Conservation (phyloP, 2,329 filamentous ascomycete genomes). For the Plenodomus tracheiphilus region DNA sequence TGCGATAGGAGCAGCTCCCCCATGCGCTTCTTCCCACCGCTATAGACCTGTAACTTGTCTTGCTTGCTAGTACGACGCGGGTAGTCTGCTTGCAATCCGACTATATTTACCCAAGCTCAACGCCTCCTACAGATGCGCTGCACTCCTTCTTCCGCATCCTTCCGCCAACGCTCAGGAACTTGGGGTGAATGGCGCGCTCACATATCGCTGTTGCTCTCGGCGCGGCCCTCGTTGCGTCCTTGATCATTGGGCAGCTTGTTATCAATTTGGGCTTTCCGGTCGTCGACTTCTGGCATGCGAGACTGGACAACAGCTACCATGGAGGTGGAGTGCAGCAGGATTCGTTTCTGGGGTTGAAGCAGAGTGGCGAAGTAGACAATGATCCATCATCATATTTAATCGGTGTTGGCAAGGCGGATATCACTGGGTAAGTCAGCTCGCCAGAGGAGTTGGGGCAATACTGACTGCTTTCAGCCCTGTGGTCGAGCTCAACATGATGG, state of each 20-base stretch:
- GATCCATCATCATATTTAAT: conserved; percentile 61
- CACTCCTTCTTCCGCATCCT: conserved; percentile 11
- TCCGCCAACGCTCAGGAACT: conserved; percentile 20
- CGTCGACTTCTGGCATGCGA: conserved; percentile 42
- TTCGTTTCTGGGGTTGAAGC: conserved; percentile 30
- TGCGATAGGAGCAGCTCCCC: too few species aligned
- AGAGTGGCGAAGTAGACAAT: conserved; percentile 27
- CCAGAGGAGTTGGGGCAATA: neutral
- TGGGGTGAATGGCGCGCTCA: conserved; percentile 43
- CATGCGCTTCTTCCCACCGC: too few species aligned
- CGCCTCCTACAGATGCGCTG: conserved; percentile 8
- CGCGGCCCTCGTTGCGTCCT: conserved; percentile 36
- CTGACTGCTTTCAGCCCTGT: conserved; percentile 63
- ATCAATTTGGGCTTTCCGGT: conserved; percentile 39
- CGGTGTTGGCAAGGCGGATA: conserved; percentile 72
- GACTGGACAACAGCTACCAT: conserved; percentile 26
- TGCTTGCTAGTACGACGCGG: neutral
- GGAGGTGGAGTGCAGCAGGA: conserved; percentile 21
- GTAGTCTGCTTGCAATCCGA: neutral
- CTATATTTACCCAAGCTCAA: neutral
- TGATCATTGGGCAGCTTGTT: conserved; percentile 43
- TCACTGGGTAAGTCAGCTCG: conserved; percentile 61
- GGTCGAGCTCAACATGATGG: conserved; percentile 88
- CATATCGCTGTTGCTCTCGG: conserved; percentile 44
- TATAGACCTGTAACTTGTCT: too few species aligned